phyloP scores from a whole-genome alignment of 495 filamentous ascomycete species.

The Neurospora hispaniola region DNA sequence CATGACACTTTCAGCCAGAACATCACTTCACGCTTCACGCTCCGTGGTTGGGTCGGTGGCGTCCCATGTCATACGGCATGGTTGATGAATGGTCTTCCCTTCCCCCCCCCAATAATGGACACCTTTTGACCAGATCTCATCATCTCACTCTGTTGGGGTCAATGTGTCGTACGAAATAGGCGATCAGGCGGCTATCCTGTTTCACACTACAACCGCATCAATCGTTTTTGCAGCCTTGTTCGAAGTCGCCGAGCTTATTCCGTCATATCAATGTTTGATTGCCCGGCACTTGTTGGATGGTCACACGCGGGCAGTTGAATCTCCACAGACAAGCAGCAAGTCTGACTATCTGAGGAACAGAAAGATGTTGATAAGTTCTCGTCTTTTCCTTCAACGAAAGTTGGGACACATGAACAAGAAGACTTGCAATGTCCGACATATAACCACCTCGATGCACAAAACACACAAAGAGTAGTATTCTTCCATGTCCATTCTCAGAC shows the following conservation, averaged over 20 bases:
- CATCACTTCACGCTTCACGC: background rate
- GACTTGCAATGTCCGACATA: background rate
- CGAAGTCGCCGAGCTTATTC: background rate
- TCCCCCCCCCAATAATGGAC: background rate
- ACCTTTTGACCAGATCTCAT: background rate
- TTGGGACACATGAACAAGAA: background rate
- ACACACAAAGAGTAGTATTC: background rate
- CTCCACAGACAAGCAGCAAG: background rate
- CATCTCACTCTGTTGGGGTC: background rate
- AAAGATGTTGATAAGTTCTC: background rate
- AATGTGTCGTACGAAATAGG: background rate
- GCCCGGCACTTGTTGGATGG: background rate
- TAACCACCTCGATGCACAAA: background rate
- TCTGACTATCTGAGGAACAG: background rate
- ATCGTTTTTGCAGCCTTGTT: background rate
- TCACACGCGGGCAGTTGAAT: background rate
- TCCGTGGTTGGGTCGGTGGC: background rate
- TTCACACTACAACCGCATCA: background rate
- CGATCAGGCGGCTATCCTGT: conserved; percentile 4
- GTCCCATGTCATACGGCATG: background rate
- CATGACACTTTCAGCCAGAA: background rate
- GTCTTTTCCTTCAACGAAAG: background rate
- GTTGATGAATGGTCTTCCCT: background rate
- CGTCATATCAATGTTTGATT: background rate
- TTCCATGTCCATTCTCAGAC: background rate